Base-by-base conservation (phyloP, 768 basidiomycete species). In the Lactarius sanguifluus region DNA sequence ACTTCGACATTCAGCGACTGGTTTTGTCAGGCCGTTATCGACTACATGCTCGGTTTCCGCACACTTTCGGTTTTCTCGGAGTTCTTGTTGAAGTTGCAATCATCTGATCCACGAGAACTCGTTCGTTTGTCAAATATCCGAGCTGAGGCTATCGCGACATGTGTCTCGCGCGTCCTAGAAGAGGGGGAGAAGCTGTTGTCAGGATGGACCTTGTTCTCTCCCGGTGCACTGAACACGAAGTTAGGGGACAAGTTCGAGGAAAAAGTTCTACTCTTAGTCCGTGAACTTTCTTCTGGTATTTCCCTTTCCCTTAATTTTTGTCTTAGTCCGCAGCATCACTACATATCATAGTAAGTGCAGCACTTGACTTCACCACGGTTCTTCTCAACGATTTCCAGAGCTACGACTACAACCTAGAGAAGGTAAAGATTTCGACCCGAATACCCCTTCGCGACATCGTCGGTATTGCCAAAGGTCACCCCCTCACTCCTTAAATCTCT, bases 11-110 rank as follows among this genome's bases (percentile, higher is more conserved):
- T 94, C 73, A 88, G 90, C 70, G 97, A 99, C 77, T 99, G 94
- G 90, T 99, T 98, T 77, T 88, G 85, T 64, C 97, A 99, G 78
- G 94, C 96, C 0, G 94, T 96, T 55, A 95, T 98, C 71, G 92
- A 94, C 76, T 96, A 87, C 72, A 86, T 91, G 81, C 86, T 96
- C 59, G 96, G 94, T 32, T 87, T 94, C 75, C 89, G 96, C 62
- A 92, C 90, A 1, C 74, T 88, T 10, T 83, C 88, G 50, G 94
- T 98, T 4, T 98, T 99, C 77, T 90, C 93, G 9, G 96, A 98
- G 76, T 98, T 98, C 75, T 79, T 97, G 62, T 82, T 90, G 64
- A 94, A 88, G 71, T 80, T 99, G 57, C 88, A 90, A 72, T 91
- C 92, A 13, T 89, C 91, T n/a, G 97, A 99, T 75, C 95, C 96